Percentiles rank a stretch among this genome's conserved stretches.
Conservation (phyloP, 192 early-diverging fungal genomes). For the Pilobolus umbonatus region DNA sequence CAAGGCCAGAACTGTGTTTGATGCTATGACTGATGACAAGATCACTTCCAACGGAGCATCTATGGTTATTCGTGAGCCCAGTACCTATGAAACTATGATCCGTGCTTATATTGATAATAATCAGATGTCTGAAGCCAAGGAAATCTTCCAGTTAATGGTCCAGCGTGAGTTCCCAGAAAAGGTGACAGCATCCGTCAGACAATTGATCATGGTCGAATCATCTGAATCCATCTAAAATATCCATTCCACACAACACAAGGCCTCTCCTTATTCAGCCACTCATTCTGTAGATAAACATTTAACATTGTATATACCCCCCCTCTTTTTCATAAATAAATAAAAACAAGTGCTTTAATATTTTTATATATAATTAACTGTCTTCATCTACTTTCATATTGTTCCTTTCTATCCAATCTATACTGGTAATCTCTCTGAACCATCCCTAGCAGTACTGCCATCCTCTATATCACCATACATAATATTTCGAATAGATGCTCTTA, state of each 20-base stretch:
- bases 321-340: neutral
- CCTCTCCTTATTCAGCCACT: too few relatives aligned
- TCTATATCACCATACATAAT: constrained; percentile 29
- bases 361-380: neutral
- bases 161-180: constrained; percentile 39
- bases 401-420: constrained; percentile 5
- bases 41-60: constrained; percentile 5
- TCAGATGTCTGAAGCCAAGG: constrained; percentile 33
- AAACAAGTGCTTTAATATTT: too few relatives aligned
- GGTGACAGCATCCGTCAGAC: constrained; percentile 28
- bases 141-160: constrained; percentile 32
- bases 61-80: constrained; percentile 47
- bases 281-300: neutral
- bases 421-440: constrained; percentile 17
- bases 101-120: constrained; percentile 45
- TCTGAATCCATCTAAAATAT: too few relatives aligned
- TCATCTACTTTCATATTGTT: neutral
- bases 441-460: constrained; percentile 14
- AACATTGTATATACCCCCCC: neutral
- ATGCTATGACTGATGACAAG: constrained; percentile 44
- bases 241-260: too few relatives aligned
- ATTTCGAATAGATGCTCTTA: constrained; percentile 26
- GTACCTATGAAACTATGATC: constrained; percentile 58
- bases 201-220: constrained; percentile 19
- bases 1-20: constrained; percentile 42